phyloP scores from a whole-genome alignment of 306 rosid species.

The Abrus precatorius region DNA sequence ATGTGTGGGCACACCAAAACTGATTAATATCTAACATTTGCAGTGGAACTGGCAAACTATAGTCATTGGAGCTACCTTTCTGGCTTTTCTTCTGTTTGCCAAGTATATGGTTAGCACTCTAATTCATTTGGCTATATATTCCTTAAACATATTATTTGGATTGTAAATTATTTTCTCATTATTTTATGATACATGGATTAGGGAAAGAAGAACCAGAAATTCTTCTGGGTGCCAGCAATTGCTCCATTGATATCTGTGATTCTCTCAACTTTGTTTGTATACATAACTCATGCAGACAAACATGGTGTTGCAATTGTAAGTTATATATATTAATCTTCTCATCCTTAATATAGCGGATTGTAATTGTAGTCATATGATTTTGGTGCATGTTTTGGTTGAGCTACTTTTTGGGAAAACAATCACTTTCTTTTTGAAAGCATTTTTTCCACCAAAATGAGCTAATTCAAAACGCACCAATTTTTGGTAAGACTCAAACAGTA shows the following conservation, averaged over 20 bases:
- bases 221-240: conserved; percentile 96
- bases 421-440: neutral
- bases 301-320: conserved; percentile 89
- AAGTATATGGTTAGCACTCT: conserved; percentile 73
- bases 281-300: conserved; percentile 82
- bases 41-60: conserved; percentile 99
- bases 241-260: conserved; percentile 89
- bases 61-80: conserved; percentile 72
- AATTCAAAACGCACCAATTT: neutral
- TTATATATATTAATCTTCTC: conserved; percentile 25
- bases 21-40: conserved; percentile 51
- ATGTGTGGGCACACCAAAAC: conserved; percentile 11
- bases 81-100: conserved; percentile 69
- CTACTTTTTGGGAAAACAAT: neutral
- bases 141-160: conserved; percentile 10
- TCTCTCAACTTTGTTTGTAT: conserved; percentile 84
- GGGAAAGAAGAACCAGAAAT: conserved; percentile 84
- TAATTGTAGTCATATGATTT: conserved; percentile 15
- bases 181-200: conserved; percentile 50
- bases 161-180: conserved; percentile 46
- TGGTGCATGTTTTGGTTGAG: neutral
- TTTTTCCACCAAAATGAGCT: neutral
- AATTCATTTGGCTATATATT: conserved; percentile 26
- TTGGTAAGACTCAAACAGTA: conserved; percentile 25
- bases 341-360: conserved; percentile 12